phyloP scores from a whole-genome alignment of 1,139 yeast species.

The Meyerozyma smithsonii region DNA sequence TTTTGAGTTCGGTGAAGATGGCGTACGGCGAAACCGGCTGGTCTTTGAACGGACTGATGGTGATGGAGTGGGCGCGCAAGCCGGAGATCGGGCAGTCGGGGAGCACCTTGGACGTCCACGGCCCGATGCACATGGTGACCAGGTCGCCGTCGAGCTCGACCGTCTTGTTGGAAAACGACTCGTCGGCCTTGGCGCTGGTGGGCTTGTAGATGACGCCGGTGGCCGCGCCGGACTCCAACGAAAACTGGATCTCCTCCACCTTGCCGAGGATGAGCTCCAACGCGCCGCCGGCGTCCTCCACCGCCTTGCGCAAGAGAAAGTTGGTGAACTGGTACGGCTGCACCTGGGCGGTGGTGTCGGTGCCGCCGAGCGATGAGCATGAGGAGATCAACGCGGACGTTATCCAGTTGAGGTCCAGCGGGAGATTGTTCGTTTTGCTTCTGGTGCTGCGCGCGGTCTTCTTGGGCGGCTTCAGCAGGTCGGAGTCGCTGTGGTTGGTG shows the following conservation, averaged over 20 bases:
- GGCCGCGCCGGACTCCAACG: constrained; percentile 59
- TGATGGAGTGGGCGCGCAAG: constrained; percentile 89
- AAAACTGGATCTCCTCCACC: constrained; percentile 62
- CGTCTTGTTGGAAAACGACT: constrained; percentile 7
- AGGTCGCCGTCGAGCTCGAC: constrained; percentile 61
- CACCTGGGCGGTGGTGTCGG: constrained; percentile 91
- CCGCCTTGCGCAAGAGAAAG: constrained; percentile 71
- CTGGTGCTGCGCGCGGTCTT: constrained; percentile 28
- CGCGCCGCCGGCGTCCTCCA: constrained; percentile 65
- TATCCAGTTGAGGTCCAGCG: constrained; percentile 80
- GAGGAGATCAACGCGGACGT: constrained; percentile 57
- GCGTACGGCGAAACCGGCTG: constrained; percentile 85
- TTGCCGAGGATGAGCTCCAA: constrained; percentile 82
- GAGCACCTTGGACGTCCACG: constrained; percentile 89
- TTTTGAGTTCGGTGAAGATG: constrained; percentile 82
- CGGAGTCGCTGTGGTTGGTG: constrained; percentile 15
- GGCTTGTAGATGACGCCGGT: constrained; percentile 65
- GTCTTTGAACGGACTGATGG: constrained; percentile 72
- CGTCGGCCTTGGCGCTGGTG: constrained; percentile 30
- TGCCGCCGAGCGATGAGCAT: constrained; percentile 81
- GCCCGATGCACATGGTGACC: constrained; percentile 84
- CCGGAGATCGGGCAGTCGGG: constrained; percentile 94
- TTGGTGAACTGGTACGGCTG: constrained; percentile 94
- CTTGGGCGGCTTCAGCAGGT: constrained; percentile 30
- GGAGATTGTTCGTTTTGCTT: constrained; percentile 38